phyloP scores from a whole-genome alignment of 768 basidiomycete genomes.

The Naganishia kalamii region DNA sequence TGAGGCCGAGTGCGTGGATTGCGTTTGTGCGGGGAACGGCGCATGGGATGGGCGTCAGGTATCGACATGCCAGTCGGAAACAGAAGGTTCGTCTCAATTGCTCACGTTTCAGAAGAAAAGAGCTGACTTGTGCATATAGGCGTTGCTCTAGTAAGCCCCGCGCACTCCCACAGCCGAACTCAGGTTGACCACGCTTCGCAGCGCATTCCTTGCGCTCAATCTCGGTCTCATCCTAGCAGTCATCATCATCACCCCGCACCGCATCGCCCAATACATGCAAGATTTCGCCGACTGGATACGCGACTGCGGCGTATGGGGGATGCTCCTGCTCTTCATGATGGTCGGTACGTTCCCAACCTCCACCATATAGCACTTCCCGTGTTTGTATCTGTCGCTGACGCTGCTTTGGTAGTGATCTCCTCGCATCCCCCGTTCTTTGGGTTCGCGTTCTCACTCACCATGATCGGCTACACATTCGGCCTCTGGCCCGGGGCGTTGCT shows the following conservation, averaged over 20 bases:
- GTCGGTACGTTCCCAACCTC: conserved; percentile 31
- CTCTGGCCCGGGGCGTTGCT: conserved; percentile 41
- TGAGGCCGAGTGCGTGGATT: not conserved
- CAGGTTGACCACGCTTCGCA: not conserved
- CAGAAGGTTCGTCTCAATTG: conserved; percentile 4
- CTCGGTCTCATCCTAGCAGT: conserved; percentile 33
- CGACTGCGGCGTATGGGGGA: conserved; percentile 29
- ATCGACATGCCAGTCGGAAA: conserved; percentile 3
- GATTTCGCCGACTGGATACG: conserved; percentile 30
- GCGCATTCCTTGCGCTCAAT: conserved; percentile 33
- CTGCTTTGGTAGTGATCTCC: conserved; percentile 31
- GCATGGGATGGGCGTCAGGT: conserved; percentile 5
- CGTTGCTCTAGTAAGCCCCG: not conserved
- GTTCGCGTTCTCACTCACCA: conserved; percentile 39
- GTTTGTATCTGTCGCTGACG: not conserved
- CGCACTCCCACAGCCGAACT: not conserved
- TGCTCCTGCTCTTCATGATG: conserved; percentile 32
- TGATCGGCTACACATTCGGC: conserved; percentile 46
- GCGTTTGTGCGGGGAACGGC: not conserved
- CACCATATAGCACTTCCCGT: not conserved
- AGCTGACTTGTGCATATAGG: no score
- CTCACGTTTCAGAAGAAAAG: no score
- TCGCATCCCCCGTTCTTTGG: conserved; percentile 46
- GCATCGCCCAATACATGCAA: conserved; percentile 39
- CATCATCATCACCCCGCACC: conserved; percentile 40